Percentiles rank a stretch among this genome's conserved stretches.
Conservation (phyloP, 495 filamentous ascomycete species). For the Venustampulla echinocandica region DNA sequence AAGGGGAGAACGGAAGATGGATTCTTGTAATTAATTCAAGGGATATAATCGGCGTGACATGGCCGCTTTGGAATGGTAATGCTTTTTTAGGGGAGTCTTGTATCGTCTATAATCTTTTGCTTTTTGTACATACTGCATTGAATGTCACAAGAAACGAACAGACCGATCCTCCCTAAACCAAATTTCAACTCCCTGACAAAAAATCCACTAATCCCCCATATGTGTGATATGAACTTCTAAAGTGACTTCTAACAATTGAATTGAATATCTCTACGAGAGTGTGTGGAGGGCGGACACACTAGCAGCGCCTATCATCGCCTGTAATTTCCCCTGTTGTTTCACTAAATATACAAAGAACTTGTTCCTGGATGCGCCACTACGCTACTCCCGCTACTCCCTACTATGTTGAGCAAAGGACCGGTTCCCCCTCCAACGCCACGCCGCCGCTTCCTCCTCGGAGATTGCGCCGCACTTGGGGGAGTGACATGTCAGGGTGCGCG, state of each 20-base stretch:
- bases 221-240: no score
- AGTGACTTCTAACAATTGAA: no score
- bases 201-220: no score
- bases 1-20: slow-evolving; percentile 5
- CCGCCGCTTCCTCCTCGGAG: not conserved
- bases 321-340: no score
- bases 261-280: no score
- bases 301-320: no score
- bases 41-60: not conserved
- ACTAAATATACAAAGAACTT: no score
- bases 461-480: not conserved
- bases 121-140: no score
- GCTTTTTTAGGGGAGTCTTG: not conserved
- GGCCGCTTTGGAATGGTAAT: not conserved
- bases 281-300: no score
- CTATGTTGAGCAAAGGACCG: not conserved
- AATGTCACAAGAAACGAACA: no score
- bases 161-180: no score
- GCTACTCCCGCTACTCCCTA: not conserved
- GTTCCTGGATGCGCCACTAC: not conserved
- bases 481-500: not conserved
- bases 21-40: slow-evolving; percentile 9
- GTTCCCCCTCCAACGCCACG: not conserved
- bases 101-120: not conserved
- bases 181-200: no score